phyloP scores from a whole-genome alignment of 176 grass and related monocot species.

The Avena eriantha region DNA sequence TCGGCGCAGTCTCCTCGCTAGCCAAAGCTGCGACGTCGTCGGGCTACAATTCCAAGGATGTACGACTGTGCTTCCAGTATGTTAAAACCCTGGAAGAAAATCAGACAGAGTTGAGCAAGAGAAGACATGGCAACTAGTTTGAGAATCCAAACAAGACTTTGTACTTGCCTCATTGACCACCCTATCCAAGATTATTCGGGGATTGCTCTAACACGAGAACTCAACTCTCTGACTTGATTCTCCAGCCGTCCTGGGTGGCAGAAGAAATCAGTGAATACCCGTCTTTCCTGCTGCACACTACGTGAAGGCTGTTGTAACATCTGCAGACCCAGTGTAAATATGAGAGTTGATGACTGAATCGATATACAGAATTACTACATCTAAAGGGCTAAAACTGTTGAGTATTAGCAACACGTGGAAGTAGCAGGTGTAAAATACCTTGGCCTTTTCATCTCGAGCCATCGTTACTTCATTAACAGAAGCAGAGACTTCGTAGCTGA shows the following conservation, averaged over 20 bases:
- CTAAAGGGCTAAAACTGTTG: not conserved
- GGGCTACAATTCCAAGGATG: not conserved
- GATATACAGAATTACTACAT: constrained; percentile 7
- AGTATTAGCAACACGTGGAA: constrained; percentile 11
- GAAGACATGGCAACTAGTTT: not conserved
- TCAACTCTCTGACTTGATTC: constrained; percentile 67
- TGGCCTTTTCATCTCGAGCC: constrained; percentile 68
- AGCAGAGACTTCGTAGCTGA: constrained; percentile 71
- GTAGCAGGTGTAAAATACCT: constrained; percentile 53
- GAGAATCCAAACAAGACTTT: constrained; percentile 1
- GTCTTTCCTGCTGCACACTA: constrained; percentile 58
- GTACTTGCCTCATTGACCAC: not conserved
- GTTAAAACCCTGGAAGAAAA: constrained; percentile 3
- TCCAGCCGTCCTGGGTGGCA: constrained; percentile 66
- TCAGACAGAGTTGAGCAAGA: not conserved
- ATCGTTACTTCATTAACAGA: constrained; percentile 91
- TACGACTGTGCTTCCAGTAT: not conserved
- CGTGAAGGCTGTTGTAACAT: constrained; percentile 68
- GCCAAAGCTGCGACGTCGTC: too few species aligned
- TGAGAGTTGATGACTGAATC: constrained; percentile 24
- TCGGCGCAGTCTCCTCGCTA: too few species aligned
- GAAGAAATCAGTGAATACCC: constrained; percentile 75
- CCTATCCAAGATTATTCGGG: constrained; percentile 36
- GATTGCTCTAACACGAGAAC: constrained; percentile 51
- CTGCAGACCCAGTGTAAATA: constrained; percentile 43